Percentiles rank a stretch among this genome's conserved stretches.
Evolutionary conservation across 176 grass and related monocot species (phyloP).

Genomic region (Oryza rufipogon): DNA sequence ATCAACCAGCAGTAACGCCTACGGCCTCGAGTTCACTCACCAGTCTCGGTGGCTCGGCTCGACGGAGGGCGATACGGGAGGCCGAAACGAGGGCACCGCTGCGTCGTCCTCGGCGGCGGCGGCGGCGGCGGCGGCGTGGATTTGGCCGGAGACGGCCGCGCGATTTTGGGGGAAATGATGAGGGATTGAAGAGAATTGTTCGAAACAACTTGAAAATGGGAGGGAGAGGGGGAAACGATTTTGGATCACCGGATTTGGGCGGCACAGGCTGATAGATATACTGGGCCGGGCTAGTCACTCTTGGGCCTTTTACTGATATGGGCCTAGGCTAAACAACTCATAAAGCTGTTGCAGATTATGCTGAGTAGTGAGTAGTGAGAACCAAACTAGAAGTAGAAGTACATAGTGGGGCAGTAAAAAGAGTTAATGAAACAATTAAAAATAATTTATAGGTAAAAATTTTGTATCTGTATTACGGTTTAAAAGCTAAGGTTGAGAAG

Average conservation of each 20-base stretch:
- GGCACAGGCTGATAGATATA: background rate
- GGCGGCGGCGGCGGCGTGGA: background rate
- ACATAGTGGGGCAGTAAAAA: too few species aligned
- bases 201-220: background rate
- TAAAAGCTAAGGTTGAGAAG: too few species aligned
- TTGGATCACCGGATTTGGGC: background rate
- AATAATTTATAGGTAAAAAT: too few species aligned
- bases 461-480: too few species aligned
- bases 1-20: background rate
- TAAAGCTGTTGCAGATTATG: too few species aligned
- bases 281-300: background rate
- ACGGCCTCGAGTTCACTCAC: background rate
- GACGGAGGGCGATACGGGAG: background rate
- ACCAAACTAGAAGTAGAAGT: too few species aligned
- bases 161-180: background rate
- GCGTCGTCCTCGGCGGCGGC: background rate
- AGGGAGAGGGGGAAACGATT: slow-evolving; percentile 4
- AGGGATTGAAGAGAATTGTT: background rate
- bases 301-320: background rate
- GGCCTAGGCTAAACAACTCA: too few species aligned
- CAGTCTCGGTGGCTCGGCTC: background rate
- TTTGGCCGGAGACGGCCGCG: background rate
- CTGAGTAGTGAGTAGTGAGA: too few species aligned
- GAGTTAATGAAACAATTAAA: too few species aligned
- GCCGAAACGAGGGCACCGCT: too few species aligned